Evolutionary conservation across 495 filamentous ascomycete genomes (phyloP), one percentile per base, ranked within the genome.

Genomic region (Paragyromitra xinjiangensis): DNA sequence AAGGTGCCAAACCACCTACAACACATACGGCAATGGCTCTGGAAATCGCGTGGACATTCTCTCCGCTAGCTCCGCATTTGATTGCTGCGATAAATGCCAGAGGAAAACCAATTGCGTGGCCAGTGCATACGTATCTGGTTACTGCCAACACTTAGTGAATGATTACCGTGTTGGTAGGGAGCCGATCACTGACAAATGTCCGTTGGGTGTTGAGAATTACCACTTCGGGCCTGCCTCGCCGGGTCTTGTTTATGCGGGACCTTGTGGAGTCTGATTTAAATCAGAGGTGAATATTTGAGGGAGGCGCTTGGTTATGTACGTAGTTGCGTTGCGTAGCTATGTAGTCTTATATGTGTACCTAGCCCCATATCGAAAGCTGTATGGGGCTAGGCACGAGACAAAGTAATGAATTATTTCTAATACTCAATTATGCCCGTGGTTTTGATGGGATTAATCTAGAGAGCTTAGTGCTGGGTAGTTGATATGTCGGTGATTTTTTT

Each of bases 21-120:
- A 96, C 92, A 70, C 94, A 93, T 80, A 93, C 93, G 19, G 92
- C 91, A 77, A 97, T 95, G 39, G 93, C 91, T 48, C 93, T 92
- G 64, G 58, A 12, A 79, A 79, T 24, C 34, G 3, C 9, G 24
- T 79, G n/a, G 59, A 71, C 2, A 0, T 71, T 40, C 2, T 50
- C 1, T 9, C 7, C 5, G 29, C 51, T 12, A 7, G 1, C 6
- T 42, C 63, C 0, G 48, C 8, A 0, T 2, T 29, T 1, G 50
- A 71, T 1, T 78, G 77, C 22, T 78, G 73, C 48, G 3, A 37
- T 50, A 65, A 51, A n/a, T 78, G 77, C 6, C 77, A 78, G 3
- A 3, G 12, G 5, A 78, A 51, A 42, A 16, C 2, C 0, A 39
- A 78, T 40, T 78, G 77, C 22, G 58, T 78, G 0, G 73, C 77